Conservation (phyloP, 1,284 basidiomycete species). For the Tremellales sp. region DNA sequence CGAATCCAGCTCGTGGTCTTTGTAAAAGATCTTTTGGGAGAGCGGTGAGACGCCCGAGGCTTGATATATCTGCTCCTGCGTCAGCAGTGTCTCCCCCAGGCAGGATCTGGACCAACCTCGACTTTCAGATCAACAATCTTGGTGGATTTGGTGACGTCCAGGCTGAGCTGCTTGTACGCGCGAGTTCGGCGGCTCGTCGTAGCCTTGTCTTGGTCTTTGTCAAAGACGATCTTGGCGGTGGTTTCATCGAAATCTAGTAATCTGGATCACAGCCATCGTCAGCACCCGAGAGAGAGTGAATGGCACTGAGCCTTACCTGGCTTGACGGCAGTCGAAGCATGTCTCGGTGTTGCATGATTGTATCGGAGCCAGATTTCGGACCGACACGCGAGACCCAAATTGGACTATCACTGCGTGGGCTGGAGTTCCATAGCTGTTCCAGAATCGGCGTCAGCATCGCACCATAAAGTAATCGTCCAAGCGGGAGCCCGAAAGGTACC, state of each 20-base stretch:
- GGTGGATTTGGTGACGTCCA: conserved; percentile 22
- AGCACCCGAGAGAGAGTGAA: background rate
- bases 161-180: conserved; percentile 4
- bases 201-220: background rate
- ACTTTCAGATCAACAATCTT: conserved; percentile 34
- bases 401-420: conserved; percentile 14
- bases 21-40: conserved; percentile 23
- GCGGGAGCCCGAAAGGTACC: background rate
- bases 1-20: conserved; percentile 19
- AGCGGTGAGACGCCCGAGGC: conserved; percentile 25
- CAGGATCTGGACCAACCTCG: conserved; percentile 4
- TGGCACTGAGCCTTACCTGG: conserved; percentile 5
- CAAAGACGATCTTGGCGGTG: conserved; percentile 15
- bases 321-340: conserved; percentile 15
- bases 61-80: conserved; percentile 12
- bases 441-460: too few species aligned
- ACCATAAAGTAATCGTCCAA: background rate
- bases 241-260: conserved; percentile 17
- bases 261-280: conserved; percentile 3
- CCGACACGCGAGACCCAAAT: conserved; percentile 5
- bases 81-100: background rate
- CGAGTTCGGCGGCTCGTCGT: background rate
- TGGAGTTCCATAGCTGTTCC: conserved; percentile 20
- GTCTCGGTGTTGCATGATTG: conserved; percentile 5
- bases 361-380: conserved; percentile 4